Percentiles rank a stretch among this genome's conserved stretches.
phyloP scores from a whole-genome alignment of 2,329 filamentous ascomycete genomes.

The Arthrobotrys pseudoclavata region DNA sequence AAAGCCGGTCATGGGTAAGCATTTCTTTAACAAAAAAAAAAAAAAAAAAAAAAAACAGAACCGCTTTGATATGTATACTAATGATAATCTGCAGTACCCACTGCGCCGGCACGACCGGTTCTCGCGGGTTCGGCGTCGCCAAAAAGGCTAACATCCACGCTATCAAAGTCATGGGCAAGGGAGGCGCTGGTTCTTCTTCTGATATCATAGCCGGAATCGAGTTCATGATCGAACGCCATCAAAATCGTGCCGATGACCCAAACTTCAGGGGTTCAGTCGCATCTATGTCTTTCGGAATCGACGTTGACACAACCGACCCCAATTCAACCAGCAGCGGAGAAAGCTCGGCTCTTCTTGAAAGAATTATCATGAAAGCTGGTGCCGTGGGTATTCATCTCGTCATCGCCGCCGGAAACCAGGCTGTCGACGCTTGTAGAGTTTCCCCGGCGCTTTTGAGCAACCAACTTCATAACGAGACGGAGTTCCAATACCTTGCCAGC shows the following conservation, averaged over 20 bases:
- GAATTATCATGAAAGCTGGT: conserved; percentile 69
- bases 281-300: conserved; percentile 72
- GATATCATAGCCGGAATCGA: conserved; percentile 66
- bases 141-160: conserved; percentile 68
- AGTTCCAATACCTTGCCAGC: conserved; percentile 65
- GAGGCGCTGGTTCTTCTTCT: conserved; percentile 67
- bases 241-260: conserved; percentile 66
- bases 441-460: conserved; percentile 66
- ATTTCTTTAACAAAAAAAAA: conserved; percentile 63
- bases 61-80: conserved; percentile 4
- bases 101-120: conserved; percentile 62
- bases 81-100: conserved; percentile 60
- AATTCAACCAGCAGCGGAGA: background rate
- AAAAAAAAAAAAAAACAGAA: background rate
- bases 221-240: conserved; percentile 68
- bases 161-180: conserved; percentile 68
- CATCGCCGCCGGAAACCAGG: conserved; percentile 67
- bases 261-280: conserved; percentile 67
- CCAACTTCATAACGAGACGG: conserved; percentile 67
- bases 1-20: conserved; percentile 69
- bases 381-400: conserved; percentile 66
- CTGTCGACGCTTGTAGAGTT: conserved; percentile 60
- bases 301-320: conserved; percentile 61
- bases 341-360: conserved; percentile 69
- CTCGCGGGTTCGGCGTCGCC: conserved; percentile 67